Evolutionary conservation across 2,329 filamentous ascomycete species (phyloP).

Genomic region (Geoglossum cookeanum): DNA sequence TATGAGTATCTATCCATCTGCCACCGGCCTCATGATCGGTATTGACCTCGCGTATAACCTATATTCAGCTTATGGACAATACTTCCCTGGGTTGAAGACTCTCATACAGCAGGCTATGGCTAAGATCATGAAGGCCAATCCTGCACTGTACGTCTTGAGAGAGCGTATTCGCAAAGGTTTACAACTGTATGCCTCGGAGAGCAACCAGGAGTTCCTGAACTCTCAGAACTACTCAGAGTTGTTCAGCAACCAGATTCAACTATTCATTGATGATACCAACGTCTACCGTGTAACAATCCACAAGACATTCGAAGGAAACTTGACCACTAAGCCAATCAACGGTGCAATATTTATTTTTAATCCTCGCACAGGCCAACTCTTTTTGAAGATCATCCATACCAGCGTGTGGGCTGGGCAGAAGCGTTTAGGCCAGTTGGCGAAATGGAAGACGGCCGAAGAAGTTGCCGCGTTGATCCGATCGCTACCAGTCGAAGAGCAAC

Average conservation of each 20-base stretch:
- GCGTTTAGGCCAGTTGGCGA: slow-evolving; percentile 91
- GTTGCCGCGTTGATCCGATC: slow-evolving; percentile 93
- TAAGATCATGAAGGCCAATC: slow-evolving; percentile 99
- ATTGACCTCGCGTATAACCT: slow-evolving; percentile 97
- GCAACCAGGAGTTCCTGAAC: slow-evolving; percentile 97
- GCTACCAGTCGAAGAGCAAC: slow-evolving; percentile 90
- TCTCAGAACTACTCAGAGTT: slow-evolving; percentile 98
- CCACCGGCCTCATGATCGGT: slow-evolving; percentile 91
- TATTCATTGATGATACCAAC: slow-evolving; percentile 98
- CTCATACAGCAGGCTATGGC: slow-evolving; percentile 96
- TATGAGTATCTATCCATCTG: slow-evolving; percentile 95
- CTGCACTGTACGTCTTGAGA: slow-evolving; percentile 82
- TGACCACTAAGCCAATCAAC: slow-evolving; percentile 99
- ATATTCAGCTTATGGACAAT: slow-evolving; percentile 95
- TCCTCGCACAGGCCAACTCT: slow-evolving; percentile 89
- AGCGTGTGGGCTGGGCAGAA: slow-evolving; percentile 99
- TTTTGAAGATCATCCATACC: slow-evolving; percentile 98
- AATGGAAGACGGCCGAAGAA: slow-evolving; percentile 99
- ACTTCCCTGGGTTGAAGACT: slow-evolving; percentile 93
- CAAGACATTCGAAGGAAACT: slow-evolving; percentile 97
- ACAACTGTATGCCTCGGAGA: slow-evolving; percentile 93
- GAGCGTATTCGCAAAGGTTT: slow-evolving; percentile 98
- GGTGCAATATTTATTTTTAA: slow-evolving; percentile 99
- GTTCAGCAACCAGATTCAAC: slow-evolving; percentile 96
- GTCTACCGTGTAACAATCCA: slow-evolving; percentile 99